Evolutionary conservation across 2,329 filamentous ascomycete genomes (phyloP), one percentile per base, ranked within the genome.

Genomic region (Elsinoe necatrix): DNA sequence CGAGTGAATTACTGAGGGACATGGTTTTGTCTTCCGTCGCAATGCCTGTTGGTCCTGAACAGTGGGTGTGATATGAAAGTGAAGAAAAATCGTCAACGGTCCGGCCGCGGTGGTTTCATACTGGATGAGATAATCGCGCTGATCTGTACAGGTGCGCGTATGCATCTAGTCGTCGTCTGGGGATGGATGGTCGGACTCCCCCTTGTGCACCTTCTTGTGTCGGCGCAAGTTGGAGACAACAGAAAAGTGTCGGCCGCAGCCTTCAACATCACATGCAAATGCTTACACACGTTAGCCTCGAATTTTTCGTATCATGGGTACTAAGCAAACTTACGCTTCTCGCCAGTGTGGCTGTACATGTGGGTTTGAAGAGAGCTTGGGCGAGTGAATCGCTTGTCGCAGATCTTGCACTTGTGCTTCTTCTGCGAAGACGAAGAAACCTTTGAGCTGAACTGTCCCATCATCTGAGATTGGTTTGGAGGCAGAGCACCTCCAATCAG

Each of bases 391-490:
- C 92, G 84, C 80, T 97, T 96, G 73, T 96, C 92, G 77, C 92
- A 97, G 59, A 97, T 88, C 75, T 95, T 96, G 81, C 92, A 97
- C 78, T 96, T 96, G 77, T 97, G 93, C 79, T 97, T 97, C 83
- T 97, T 97, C 70, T 96, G 90, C 8, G 92, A 93, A 74, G 89
- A 95, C 16, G 89, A 91, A 0, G 90, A 91, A 54, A 96, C 85
- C 74, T 96, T 96, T 61, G 92, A 96, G 73, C 89, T 96, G 75
- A 97, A 97, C 66, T 95, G 91, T 54, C 89, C 84, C 93, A 98
- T 98, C 90, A 98, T 96, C 0, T 91, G 95, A 68, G 95, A 88
- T 1, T 90, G 91, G 16, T 89, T 89, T 1, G 90, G 89, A 1
- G 89, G 89, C 29, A 84, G 80, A 58, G 79, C 83, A 42, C 75